phyloP scores from a whole-genome alignment of 192 early-diverging fungal species.

The Rhizophagus clarus region DNA sequence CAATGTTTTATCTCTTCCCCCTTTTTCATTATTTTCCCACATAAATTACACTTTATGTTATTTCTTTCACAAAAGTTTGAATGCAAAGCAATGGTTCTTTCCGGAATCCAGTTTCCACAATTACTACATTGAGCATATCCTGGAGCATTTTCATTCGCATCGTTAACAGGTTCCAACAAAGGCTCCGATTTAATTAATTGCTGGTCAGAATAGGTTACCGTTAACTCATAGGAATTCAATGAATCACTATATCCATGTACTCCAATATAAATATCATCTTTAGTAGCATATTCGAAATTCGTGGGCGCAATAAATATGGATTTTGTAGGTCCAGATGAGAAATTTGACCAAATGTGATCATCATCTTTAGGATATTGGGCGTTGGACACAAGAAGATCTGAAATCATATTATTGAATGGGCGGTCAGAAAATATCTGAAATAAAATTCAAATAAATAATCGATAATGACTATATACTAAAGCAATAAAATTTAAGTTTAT shows the following conservation, averaged over 20 bases:
- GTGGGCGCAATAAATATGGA: constrained; percentile 36
- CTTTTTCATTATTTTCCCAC: constrained; percentile 69
- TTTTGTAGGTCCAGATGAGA: constrained; percentile 37
- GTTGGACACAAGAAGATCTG: constrained; percentile 47
- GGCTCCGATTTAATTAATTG: not conserved
- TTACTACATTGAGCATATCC: constrained; percentile 63
- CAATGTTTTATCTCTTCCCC: constrained; percentile 70
- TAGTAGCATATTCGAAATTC: constrained; percentile 42
- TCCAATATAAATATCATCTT: constrained; percentile 41
- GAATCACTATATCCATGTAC: constrained; percentile 43
- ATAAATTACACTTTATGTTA: constrained; percentile 68
- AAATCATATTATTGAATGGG: constrained; percentile 7
- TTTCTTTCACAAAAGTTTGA: constrained; percentile 79
- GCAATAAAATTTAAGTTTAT: not conserved
- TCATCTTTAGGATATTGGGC: constrained; percentile 41
- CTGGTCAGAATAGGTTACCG: constrained; percentile 1
- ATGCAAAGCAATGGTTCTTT: constrained; percentile 66
- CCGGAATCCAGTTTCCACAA: constrained; percentile 70
- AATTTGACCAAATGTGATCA: constrained; percentile 50
- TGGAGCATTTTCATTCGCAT: constrained; percentile 30
- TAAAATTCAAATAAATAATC: not conserved
- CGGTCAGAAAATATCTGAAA: constrained; percentile 3
- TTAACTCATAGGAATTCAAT: constrained; percentile 15
- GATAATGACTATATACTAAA: not conserved
- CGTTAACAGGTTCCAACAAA: constrained; percentile 6